Base-by-base conservation (phyloP, 257 asterid genomes). In the Agastache rugosa region DNA sequence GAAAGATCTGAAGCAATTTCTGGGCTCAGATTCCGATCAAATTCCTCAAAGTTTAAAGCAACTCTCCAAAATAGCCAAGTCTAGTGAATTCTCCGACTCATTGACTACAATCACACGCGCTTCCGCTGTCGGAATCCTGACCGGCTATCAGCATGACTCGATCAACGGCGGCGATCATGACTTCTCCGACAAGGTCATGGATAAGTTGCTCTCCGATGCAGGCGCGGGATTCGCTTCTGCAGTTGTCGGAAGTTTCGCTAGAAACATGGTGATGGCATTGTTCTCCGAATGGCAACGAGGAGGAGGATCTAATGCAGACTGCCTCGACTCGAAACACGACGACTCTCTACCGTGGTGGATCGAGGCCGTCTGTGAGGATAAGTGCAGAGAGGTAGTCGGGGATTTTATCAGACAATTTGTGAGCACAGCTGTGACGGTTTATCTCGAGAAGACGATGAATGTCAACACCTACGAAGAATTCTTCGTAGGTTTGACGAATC, bases 151-250 rank as follows among this genome's bases (percentile, higher is more conserved):
- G 1, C 77, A 76, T 44, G 86, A 61, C 63, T 65, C 51, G 22
- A 16, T 8, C 15, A 59, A 60, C 9, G 69, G 42, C 8, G 69
- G 75, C n/a, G 78, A 51, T 34, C 56, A 51, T 1, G 77, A 77
- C 27, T 75, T 83, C 53, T 63, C 84, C 11, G 87, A 83, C 51
- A 64, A 67, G 22, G 81, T 85, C 41, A 31, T 83, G 61, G 87
- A 88, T 74, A 87, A 78, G 74, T 20, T 90, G 67, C 85, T 88
- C 54, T 72, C 97, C 0, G 85, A 85, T 34, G 79, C 87, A 25
- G 96, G 97, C 23, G 77, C 88, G 4, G 95, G 93, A 67, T 90
- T 92, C 73, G 90, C 87, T 35, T 90, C 97, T 9, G 88, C 79
- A 1, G 85, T 90, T 54, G 86, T 84, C 3, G 97, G 97, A 23